Percentiles rank a stretch among this genome's conserved stretches.
phyloP scores from a whole-genome alignment of 495 filamentous ascomycete genomes.

The Pyrenula aspistea region DNA sequence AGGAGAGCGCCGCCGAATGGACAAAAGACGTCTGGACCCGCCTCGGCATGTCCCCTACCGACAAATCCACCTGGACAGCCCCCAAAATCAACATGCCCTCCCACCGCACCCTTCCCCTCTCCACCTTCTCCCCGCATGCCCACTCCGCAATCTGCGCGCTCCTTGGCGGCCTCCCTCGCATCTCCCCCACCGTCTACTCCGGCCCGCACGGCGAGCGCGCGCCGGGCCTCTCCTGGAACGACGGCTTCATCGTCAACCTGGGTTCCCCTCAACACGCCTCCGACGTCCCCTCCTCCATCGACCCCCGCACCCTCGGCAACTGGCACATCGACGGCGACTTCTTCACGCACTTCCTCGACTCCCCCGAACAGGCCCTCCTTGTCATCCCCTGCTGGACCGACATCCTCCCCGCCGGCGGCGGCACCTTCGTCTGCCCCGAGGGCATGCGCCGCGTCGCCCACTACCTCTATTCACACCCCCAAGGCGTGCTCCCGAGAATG shows the following conservation, averaged over 20 bases:
- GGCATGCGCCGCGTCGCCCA: conserved; percentile 45
- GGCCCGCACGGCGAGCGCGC: conserved; percentile 35
- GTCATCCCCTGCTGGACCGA: conserved; percentile 62
- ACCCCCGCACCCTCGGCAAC: conserved; percentile 34
- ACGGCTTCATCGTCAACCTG: conserved; percentile 64
- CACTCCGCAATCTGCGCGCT: conserved; percentile 62
- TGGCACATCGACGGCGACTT: conserved; percentile 76
- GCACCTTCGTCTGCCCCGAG: conserved; percentile 53
- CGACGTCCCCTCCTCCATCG: conserved; percentile 19
- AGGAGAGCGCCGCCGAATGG: conserved; percentile 43
- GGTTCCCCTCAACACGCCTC: conserved; percentile 44
- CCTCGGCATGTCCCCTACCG: conserved; percentile 51
- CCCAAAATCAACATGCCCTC: conserved; percentile 55
- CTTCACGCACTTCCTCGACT: conserved; percentile 65
- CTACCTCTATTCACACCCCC: conserved; percentile 51
- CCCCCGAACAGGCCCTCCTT: conserved; percentile 57
- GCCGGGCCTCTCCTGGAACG: conserved; percentile 42
- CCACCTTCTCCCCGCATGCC: conserved; percentile 51
- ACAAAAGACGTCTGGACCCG: conserved; percentile 53
- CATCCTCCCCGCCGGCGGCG: conserved; percentile 47
- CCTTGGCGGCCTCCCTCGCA: conserved; percentile 35
- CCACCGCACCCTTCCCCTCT: conserved; percentile 38
- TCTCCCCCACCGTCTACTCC: background rate
- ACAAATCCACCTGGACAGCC: conserved; percentile 54
- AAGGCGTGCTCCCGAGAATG: conserved; percentile 59